Evolutionary conservation across 2,329 filamentous ascomycete species (phyloP), one percentile per base, ranked within the genome.

Genomic region (Fusarium coffeatum): DNA sequence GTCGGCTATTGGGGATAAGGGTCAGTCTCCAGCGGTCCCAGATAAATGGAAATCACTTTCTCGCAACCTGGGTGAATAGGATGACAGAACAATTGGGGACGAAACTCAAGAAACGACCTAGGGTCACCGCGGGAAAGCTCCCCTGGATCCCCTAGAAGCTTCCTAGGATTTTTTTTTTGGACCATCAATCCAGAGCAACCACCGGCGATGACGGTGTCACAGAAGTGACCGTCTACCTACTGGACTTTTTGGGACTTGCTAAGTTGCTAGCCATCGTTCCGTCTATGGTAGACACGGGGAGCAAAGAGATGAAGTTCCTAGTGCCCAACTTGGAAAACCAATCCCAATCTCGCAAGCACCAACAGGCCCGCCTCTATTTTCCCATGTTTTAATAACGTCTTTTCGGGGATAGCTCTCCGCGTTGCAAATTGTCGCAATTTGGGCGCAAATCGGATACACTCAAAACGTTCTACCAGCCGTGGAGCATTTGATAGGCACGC

Each of bases 1-100:
- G 28, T 49, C 57, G 37, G 32, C 28, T 56, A 59, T 56, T 55
- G 23, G 41, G 57, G 46, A 72, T 59, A 57, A 66, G 55, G 54
- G 60, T 34, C 60, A 55, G 55, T 68, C 58, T 55, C 59, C 60
- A 45, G 51, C 61, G 47, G 58, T 72, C 58, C 68, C 54, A 71
- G 64, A 51, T 64, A 64, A 68, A 59, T 58, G 54, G 62, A 65
- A 43, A 18, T 68, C 66, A 34, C 22, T 48, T 55, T 64, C 64
- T 68, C 58, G 47, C 67, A 64, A 48, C 55, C 28, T 61, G n/a
- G 40, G 32, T 53, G 41, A 62, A 68, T 49, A 70, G 49, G 53
- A 64, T 68, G 63, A 64, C 67, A 71, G 51, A 71, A 68, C 50
- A 54, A 60, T 71, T 71, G 55, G 68, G 68, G 65, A 70, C 55